Conservation (phyloP, 2,329 filamentous ascomycete genomes). For the Microdochium nivale region DNA sequence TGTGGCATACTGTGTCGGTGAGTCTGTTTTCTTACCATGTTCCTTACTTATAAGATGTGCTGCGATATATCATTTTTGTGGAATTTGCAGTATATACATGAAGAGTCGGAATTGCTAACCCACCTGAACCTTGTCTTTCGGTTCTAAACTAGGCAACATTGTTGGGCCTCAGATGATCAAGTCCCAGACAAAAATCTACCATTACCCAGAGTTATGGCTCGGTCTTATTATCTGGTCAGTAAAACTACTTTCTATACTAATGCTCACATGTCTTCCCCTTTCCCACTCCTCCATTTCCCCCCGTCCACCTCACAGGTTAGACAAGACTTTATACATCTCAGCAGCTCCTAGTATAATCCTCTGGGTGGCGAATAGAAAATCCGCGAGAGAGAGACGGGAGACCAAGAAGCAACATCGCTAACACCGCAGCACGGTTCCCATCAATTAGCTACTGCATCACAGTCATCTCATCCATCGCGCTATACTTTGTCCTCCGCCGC, state of each 20-base stretch:
- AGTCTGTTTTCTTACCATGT: not conserved
- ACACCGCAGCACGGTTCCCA: too few species aligned
- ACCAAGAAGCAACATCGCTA: too few species aligned
- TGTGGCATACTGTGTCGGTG: conserved; percentile 60
- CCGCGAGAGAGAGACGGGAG: too few species aligned
- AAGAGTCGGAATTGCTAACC: too few species aligned
- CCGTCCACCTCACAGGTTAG: too few species aligned
- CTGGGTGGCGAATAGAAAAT: too few species aligned
- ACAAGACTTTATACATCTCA: too few species aligned
- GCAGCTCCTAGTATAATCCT: too few species aligned
- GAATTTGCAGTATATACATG: too few species aligned
- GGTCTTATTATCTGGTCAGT: conserved; percentile 53
- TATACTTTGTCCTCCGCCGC: conserved; percentile 50
- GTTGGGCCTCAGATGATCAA: conserved; percentile 65
- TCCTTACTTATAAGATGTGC: not conserved
- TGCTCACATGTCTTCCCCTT: not conserved
- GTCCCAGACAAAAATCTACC: conserved; percentile 52
- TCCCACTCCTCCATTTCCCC: not conserved
- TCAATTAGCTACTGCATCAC: conserved; percentile 63
- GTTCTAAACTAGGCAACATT: conserved; percentile 48
- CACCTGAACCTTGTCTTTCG: not conserved
- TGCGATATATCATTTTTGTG: too few species aligned
- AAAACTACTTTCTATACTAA: too few species aligned
- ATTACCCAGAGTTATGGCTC: conserved; percentile 65
- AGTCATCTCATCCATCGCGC: conserved; percentile 42